phyloP scores from a whole-genome alignment of 148 eudicot genomes.

The Camellia granthamiana region DNA sequence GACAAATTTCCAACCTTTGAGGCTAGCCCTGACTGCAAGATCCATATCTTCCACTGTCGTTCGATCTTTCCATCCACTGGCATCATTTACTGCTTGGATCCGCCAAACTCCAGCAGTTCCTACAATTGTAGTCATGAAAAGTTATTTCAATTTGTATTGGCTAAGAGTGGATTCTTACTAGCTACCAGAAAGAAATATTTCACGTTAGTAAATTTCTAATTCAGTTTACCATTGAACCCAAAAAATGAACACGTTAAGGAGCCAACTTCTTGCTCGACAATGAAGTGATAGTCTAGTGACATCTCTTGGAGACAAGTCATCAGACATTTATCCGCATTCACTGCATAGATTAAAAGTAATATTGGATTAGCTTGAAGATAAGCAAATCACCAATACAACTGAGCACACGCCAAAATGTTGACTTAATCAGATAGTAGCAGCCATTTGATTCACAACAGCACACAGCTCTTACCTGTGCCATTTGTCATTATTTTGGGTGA shows the following conservation, averaged over 20 bases:
- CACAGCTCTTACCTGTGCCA: background rate
- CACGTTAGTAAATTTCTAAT: background rate
- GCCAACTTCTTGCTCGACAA: constrained; percentile 55
- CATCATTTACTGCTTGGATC: constrained; percentile 39
- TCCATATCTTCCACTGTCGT: constrained; percentile 57
- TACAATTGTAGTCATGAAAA: background rate
- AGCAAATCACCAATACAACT: background rate
- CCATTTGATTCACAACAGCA: background rate
- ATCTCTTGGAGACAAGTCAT: constrained; percentile 52
- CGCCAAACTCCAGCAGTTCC: constrained; percentile 60
- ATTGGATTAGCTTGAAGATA: constrained; percentile 5
- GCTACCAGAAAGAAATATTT: background rate
- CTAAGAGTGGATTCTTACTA: constrained; percentile 4
- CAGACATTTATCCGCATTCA: constrained; percentile 45
- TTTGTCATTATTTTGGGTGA: background rate
- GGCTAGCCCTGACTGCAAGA: constrained; percentile 47
- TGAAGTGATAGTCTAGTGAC: constrained; percentile 51
- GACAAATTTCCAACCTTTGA: constrained; percentile 48
- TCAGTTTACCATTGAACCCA: constrained; percentile 43
- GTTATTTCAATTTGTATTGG: background rate
- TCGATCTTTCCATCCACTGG: constrained; percentile 58
- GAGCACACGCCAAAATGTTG: background rate
- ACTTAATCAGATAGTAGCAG: background rate
- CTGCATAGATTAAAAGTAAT: constrained; percentile 19
- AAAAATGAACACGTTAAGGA: constrained; percentile 47